Conservation (phyloP, 345 rosid species). For the Melastoma malabathricum region DNA sequence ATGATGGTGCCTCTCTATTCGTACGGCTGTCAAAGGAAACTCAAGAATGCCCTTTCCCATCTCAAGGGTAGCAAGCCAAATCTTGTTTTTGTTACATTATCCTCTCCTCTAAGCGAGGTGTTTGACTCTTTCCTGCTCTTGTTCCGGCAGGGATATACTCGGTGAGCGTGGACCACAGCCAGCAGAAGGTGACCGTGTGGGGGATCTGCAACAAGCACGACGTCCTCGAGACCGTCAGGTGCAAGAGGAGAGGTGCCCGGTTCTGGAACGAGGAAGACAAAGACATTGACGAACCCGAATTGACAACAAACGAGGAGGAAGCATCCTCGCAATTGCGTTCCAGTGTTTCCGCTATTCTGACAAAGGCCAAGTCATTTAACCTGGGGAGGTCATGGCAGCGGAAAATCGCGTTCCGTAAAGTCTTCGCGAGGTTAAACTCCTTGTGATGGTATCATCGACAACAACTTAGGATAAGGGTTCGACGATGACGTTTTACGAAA, state of each 20-base stretch:
- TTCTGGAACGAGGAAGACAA: conserved; percentile 58
- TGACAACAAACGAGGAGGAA: background rate
- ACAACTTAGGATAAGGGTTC: background rate
- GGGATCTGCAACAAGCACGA: conserved; percentile 75
- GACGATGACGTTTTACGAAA: background rate
- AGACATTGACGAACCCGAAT: conserved; percentile 7
- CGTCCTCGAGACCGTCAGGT: conserved; percentile 40
- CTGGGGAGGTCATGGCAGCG: conserved; percentile 17
- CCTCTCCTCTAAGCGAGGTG: background rate
- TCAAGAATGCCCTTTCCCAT: conserved; percentile 57
- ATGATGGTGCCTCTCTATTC: conserved; percentile 92
- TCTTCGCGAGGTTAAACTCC: conserved; percentile 53
- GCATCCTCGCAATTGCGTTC: background rate
- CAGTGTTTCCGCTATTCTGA: background rate
- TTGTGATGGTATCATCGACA: conserved; percentile 14
- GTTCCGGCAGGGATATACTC: conserved; percentile 57
- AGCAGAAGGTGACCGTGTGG: conserved; percentile 85
- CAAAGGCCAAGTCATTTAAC: conserved; percentile 40
- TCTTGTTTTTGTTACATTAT: background rate
- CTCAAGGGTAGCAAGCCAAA: conserved; percentile 46
- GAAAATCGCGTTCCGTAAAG: conserved; percentile 25
- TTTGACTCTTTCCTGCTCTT: background rate
- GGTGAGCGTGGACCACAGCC: conserved; percentile 45
- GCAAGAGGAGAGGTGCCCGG: conserved; percentile 67
- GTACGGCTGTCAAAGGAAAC: conserved; percentile 68